phyloP scores from a whole-genome alignment of 2,329 filamentous ascomycete species.

The Pseudocercospora crystallina region DNA sequence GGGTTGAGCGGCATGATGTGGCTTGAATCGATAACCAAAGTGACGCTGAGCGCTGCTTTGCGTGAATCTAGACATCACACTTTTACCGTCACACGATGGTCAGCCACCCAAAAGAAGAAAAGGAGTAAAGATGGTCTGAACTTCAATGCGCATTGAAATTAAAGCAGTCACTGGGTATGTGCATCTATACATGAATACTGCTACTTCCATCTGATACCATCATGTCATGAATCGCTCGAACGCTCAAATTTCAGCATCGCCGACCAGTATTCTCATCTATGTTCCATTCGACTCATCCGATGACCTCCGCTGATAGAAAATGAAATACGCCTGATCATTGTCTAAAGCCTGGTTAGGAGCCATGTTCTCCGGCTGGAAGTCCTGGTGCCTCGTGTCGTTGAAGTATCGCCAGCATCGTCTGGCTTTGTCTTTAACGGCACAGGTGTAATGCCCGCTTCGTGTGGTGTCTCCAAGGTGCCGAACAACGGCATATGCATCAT shows the following conservation, averaged over 20 bases:
- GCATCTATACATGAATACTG: too few species aligned
- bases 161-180: too few species aligned
- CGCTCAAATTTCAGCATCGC: not conserved
- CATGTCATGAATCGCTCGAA: constrained; percentile 3
- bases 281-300: constrained; percentile 9
- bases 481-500: constrained; percentile 84
- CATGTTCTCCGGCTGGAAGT: constrained; percentile 58
- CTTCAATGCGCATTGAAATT: too few species aligned
- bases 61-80: too few species aligned
- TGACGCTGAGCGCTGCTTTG: too few species aligned
- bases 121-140: too few species aligned
- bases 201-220: too few species aligned
- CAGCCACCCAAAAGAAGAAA: too few species aligned
- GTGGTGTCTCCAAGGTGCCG: constrained; percentile 69
- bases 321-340: constrained; percentile 65
- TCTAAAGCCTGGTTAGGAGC: constrained; percentile 44
- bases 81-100: too few species aligned
- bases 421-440: constrained; percentile 54
- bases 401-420: constrained; percentile 61
- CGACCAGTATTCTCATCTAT: not conserved
- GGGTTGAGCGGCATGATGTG: too few species aligned
- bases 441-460: constrained; percentile 76
- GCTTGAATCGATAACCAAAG: too few species aligned
- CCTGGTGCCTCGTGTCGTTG: constrained; percentile 57
- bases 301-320: constrained; percentile 53